phyloP scores from a whole-genome alignment of 1,284 basidiomycete species.

The Ceratobasidium sp. region DNA sequence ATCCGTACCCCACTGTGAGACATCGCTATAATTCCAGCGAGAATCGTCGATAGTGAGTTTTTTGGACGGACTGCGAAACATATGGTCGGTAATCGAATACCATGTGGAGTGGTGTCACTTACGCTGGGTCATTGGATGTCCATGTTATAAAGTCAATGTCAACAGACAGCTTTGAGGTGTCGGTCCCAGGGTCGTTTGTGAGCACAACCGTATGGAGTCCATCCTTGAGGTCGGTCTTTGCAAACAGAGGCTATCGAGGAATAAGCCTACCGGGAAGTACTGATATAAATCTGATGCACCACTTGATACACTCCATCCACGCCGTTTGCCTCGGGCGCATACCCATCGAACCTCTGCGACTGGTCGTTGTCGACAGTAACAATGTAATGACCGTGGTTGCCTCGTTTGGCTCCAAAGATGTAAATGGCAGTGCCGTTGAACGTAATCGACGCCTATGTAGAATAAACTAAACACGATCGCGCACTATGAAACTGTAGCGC shows the following conservation, averaged over 20 bases:
- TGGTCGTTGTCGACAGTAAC: neutral
- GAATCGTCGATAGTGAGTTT: slow-evolving; percentile 11
- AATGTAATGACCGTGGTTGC: slow-evolving; percentile 11
- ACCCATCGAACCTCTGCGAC: slow-evolving; percentile 7
- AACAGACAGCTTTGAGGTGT: neutral
- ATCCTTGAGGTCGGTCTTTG: neutral
- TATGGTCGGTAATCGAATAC: neutral
- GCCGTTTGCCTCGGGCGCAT: neutral
- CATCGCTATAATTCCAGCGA: neutral
- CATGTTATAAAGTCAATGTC: slow-evolving; percentile 26
- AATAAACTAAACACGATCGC: neutral
- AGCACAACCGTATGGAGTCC: slow-evolving; percentile 5
- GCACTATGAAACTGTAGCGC: neutral
- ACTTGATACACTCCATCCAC: slow-evolving; percentile 20
- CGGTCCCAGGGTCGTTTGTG: slow-evolving; percentile 1
- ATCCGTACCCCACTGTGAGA: neutral
- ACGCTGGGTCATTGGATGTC: slow-evolving; percentile 31
- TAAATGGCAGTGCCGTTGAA: slow-evolving; percentile 17
- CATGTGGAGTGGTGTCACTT: neutral
- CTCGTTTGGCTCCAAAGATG: slow-evolving; percentile 15
- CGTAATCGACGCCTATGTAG: neutral
- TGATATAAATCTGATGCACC: neutral
- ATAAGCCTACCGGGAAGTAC: neutral
- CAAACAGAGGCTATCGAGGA: neutral
- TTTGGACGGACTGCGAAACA: neutral